Evolutionary conservation across 768 basidiomycete species (phyloP).

Genomic region (Psilocybe sp.): DNA sequence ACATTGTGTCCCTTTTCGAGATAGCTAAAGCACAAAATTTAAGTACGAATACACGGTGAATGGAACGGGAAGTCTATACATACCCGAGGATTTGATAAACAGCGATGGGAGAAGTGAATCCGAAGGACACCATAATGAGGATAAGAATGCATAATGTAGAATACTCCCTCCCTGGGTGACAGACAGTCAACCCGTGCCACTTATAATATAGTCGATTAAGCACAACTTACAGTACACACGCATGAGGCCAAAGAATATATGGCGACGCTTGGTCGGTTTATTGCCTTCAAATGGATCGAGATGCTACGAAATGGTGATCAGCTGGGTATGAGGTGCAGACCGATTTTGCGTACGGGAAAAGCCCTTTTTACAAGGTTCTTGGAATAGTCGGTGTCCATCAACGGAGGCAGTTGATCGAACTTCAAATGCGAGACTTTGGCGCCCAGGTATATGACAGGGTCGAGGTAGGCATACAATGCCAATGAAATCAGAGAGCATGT

Average conservation of each 20-base stretch:
- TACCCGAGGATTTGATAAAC: constrained; percentile 38
- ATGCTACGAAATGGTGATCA: constrained; percentile 18
- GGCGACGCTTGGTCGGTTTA: constrained; percentile 12
- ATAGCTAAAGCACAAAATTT: constrained; percentile 34
- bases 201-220: background rate
- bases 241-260: constrained; percentile 44
- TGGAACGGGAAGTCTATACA: background rate
- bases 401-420: constrained; percentile 54
- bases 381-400: constrained; percentile 54
- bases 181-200: background rate
- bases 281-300: constrained; percentile 37
- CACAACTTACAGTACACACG: constrained; percentile 27
- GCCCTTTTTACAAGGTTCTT: constrained; percentile 17
- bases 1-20: constrained; percentile 48
- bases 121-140: constrained; percentile 19
- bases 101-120: constrained; percentile 36
- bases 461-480: constrained; percentile 52
- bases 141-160: constrained; percentile 24
- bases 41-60: background rate
- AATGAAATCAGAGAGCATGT: constrained; percentile 44
- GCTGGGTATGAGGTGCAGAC: background rate
- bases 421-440: constrained; percentile 42
- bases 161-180: constrained; percentile 27
- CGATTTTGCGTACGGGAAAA: constrained; percentile 21
- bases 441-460: constrained; percentile 44